phyloP scores from a whole-genome alignment of 768 basidiomycete genomes.

The Hygrocybe coccinea region DNA sequence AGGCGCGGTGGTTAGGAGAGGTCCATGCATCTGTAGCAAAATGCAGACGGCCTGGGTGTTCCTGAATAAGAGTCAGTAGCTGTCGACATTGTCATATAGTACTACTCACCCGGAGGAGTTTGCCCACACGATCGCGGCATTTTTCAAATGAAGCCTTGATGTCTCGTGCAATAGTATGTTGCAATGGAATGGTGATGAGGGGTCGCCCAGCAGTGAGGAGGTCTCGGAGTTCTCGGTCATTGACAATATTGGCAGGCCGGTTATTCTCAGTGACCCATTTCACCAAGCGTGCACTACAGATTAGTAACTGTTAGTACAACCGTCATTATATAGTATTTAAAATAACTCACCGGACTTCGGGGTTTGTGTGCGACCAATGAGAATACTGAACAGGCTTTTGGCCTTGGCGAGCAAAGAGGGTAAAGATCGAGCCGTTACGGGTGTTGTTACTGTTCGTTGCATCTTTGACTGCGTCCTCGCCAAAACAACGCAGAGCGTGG shows the following conservation, averaged over 20 bases:
- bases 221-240: constrained; percentile 25
- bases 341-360: constrained; percentile 20
- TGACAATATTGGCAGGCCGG: constrained; percentile 29
- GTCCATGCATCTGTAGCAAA: constrained; percentile 3
- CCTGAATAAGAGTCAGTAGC: constrained; percentile 2
- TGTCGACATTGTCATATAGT: background rate
- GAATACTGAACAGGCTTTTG: constrained; percentile 30
- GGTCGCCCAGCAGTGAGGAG: constrained; percentile 35
- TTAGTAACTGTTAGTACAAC: background rate
- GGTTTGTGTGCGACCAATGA: constrained; percentile 22
- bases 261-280: constrained; percentile 7
- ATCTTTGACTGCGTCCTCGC: constrained; percentile 20
- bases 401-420: constrained; percentile 22
- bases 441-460: constrained; percentile 5
- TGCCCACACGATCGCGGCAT: constrained; percentile 19
- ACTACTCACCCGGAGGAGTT: constrained; percentile 10
- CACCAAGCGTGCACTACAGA: constrained; percentile 19
- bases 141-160: constrained; percentile 24
- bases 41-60: background rate
- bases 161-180: constrained; percentile 29
- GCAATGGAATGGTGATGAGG: constrained; percentile 30
- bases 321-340: background rate
- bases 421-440: constrained; percentile 19
- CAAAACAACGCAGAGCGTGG: constrained; percentile 29
- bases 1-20: background rate